Evolutionary conservation across 106 monocot species (phyloP), one percentile per base, ranked within the genome.

Genomic region (Vanilla planifolia): DNA sequence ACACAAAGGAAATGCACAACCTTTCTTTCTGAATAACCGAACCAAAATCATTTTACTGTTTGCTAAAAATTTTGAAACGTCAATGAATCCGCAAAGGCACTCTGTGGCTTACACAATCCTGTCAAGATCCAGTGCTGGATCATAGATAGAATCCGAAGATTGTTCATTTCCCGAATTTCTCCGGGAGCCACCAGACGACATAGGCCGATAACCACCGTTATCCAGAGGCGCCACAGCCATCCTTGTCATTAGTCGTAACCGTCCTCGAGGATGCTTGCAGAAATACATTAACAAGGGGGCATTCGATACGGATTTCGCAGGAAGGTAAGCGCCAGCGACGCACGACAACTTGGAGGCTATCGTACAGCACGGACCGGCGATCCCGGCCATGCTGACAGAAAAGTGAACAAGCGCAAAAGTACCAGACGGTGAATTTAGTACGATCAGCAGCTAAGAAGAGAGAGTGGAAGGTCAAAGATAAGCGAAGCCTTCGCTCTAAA

Each of bases 121-220:
- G 6, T 73, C 81, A 27, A 87, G 71, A 53, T 87, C 86, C 16
- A 87, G 79, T 36, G 81, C 72, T 7, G 82, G 46, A 42, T 87
- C 86, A 48, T 82, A 82, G 36, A 75, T 72, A 5, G 61, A 22
- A 22, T 78, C 69, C 1, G 46, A 52, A 13, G 14, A n/a, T 33
- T 67, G 71, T 7, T 1, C n/a, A 25, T 78, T 67, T n/a, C 43
- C 6, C 39, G 15, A 16, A 33, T 20, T 16, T 40, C 77, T 11
- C 63, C 82, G 11, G 10, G 55, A 24, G 16, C 44, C 55, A 3
- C 43, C 45, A 7, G 62, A 20, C 20, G 62, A 27, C 7, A 65
- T n/a, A 14, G 51, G 41, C 30, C 30, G 36, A 21, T 41, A 29
- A 6, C 67, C 25, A 28, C 73, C 44, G 24, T 72, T 68, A 62